phyloP scores from a whole-genome alignment of 2,329 filamentous ascomycete genomes.

The Aspergillus persii region DNA sequence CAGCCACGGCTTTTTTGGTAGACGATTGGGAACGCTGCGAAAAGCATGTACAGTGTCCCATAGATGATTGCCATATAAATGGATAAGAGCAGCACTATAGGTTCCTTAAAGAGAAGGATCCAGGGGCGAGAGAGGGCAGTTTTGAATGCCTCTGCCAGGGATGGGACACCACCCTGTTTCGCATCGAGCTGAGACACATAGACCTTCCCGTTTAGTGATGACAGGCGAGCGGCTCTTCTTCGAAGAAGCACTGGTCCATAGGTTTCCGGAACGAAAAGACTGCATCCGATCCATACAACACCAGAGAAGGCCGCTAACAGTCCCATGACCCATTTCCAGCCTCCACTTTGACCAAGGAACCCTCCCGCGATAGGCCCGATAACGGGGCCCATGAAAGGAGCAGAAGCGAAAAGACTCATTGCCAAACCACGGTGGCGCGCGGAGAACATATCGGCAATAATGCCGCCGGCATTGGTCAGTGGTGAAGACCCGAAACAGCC shows the following conservation, averaged over 20 bases:
- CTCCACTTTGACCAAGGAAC: neutral
- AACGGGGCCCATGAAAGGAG: slow-evolving; percentile 1
- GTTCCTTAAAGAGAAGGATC: slow-evolving; percentile 1
- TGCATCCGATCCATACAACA: neutral
- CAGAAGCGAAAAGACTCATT: slow-evolving; percentile 3
- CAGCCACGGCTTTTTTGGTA: slow-evolving; percentile 3
- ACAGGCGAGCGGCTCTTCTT: neutral
- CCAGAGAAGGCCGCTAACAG: slow-evolving; percentile 1
- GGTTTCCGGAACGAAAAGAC: neutral
- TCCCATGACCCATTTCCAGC: slow-evolving; percentile 2
- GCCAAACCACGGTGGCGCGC: neutral
- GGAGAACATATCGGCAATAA: neutral
- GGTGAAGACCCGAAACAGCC: neutral
- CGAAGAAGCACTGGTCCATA: slow-evolving; percentile 3
- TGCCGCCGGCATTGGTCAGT: slow-evolving; percentile 1
- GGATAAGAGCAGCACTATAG: neutral
- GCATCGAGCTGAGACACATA: neutral
- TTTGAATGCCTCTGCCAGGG: neutral
- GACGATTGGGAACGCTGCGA: slow-evolving; percentile 4
- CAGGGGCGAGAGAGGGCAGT: slow-evolving; percentile 3
- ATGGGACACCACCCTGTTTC: neutral
- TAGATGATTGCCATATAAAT: slow-evolving; percentile 6
- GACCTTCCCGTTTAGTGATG: neutral
- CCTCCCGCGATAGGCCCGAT: slow-evolving; percentile 1
- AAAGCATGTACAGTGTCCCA: slow-evolving; percentile 3